phyloP scores from a whole-genome alignment of 73 alveolate genomes.

The Paramecium octaurelia region DNA sequence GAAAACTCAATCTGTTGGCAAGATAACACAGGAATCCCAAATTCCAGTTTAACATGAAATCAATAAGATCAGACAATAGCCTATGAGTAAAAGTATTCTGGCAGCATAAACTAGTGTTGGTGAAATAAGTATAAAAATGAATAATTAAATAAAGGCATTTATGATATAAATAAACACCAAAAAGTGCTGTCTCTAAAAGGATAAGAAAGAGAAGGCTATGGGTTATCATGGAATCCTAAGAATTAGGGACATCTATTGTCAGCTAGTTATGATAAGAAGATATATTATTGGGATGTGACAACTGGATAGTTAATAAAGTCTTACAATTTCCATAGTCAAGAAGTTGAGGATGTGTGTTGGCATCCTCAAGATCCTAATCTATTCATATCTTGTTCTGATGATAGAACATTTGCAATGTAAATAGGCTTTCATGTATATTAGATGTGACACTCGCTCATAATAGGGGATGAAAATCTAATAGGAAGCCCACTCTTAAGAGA shows the following conservation, averaged over 20 bases:
- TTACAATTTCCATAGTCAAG: constrained; percentile 64
- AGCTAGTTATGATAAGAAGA: constrained; percentile 89
- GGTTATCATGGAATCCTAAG: background rate
- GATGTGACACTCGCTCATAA: constrained; percentile 70
- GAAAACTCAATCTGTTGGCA: background rate
- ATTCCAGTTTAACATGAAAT: constrained; percentile 78
- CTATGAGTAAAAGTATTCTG: constrained; percentile 80
- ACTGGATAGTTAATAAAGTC: constrained; percentile 8
- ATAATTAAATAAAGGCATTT: constrained; percentile 62
- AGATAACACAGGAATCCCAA: background rate
- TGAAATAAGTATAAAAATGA: constrained; percentile 59
- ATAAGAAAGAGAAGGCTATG: constrained; percentile 94
- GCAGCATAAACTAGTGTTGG: constrained; percentile 94
- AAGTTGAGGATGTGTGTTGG: constrained; percentile 96
- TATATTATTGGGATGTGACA: constrained; percentile 92
- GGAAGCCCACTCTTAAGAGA: background rate
- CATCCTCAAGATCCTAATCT: constrained; percentile 76
- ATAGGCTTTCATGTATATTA: background rate
- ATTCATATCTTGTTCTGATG: constrained; percentile 94
- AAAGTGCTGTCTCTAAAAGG: constrained; percentile 77
- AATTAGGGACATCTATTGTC: constrained; percentile 77
- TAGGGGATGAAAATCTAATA: background rate
- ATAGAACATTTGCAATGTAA: constrained; percentile 77
- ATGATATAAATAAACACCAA: constrained; percentile 88
- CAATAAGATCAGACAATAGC: constrained; percentile 93